A percentile compares a stretch with the other conserved stretches of the same genome.
Evolutionary conservation across 371 early-diverging fungal species (phyloP).

Genomic region (Chytridium lagenaria): DNA sequence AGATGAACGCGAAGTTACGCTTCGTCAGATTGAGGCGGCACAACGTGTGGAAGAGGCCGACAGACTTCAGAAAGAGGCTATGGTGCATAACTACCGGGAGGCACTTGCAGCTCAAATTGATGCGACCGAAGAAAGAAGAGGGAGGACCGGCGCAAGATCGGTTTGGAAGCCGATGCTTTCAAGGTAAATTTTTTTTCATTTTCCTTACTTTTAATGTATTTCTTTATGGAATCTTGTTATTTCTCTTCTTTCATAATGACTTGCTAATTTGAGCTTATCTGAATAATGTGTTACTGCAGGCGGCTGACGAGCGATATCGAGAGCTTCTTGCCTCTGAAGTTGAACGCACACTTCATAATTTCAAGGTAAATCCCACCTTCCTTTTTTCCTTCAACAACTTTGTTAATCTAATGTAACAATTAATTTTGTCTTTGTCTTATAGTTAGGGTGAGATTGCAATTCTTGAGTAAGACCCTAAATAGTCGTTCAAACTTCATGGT

Average conservation of each 20-base stretch:
- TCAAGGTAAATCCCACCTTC: no score
- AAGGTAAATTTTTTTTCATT: conserved; percentile 24
- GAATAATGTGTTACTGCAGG: no score
- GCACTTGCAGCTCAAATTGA: conserved; percentile 48
- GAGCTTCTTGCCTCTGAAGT: conserved; percentile 41
- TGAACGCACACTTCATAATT: not conserved
- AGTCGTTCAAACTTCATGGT: no score
- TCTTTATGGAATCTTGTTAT: not conserved
- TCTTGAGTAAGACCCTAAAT: no score
- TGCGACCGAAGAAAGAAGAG: conserved; percentile 35
- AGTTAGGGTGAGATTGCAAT: no score
- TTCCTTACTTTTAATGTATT: not conserved
- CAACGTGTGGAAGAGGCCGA: conserved; percentile 37
- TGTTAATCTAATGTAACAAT: no score
- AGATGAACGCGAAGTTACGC: conserved; percentile 34
- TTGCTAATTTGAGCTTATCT: not conserved
- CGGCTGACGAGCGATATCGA: conserved; percentile 36
- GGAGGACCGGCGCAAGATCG: conserved; percentile 28
- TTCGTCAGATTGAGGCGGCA: conserved; percentile 40
- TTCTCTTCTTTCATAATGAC: not conserved
- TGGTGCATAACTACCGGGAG: conserved; percentile 38
- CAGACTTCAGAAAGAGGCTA: conserved; percentile 28
- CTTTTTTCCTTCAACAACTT: no score
- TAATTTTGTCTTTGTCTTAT: no score
- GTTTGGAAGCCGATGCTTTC: conserved; percentile 29